Evolutionary conservation across 208 protist species (phyloP), one percentile per base, ranked within the genome.

Genomic region (Leishmania major): DNA sequence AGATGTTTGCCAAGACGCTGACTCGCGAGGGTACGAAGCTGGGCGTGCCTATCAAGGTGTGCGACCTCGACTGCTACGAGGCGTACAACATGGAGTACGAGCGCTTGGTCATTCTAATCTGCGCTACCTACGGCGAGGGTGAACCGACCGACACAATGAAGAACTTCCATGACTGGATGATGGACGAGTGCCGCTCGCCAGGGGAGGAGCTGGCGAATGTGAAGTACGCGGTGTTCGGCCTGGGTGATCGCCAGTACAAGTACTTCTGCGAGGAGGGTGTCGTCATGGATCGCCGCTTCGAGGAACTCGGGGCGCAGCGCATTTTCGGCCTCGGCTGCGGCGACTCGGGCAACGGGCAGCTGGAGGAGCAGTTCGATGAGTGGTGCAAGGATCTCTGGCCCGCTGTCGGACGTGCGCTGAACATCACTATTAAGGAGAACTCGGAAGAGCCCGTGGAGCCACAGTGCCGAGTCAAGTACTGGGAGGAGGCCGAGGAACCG

Each of bases 111-210:
- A 87, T 97, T 37, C 85, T 96, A 75, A 78, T 96, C 19, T 98
- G 95, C 69, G 89, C 95, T 67, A 99, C 96, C 66, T 97, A 96
- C 83, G 97, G 95, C 70, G 96, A 99, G 76, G 96, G 96, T 17
- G 95, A 98, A 83, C 91, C 93, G 37, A 98, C 97, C 0, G 96
- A 98, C 86, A 94, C 94, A 47, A 97, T 95, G 91, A 92, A 96
- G 77, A 83, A 81, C 80, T 98, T 98, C 77, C 93, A 96, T 59
- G 89, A 97, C 77, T 97, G 89, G 86, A 80, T 98, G 45, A 88
- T 96, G 87, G 90, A 97, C 66, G 90, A 96, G 17, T 75, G 77
- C 67, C 91, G 91, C 72, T 49, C 70, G 3, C 75, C 79, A 2
- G 89, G 84, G 0, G 94, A 93, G 88, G 92, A 94, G 88, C 87